A percentile compares a stretch with the other conserved stretches of the same genome.
phyloP scores from a whole-genome alignment of 495 filamentous ascomycete species.

The Xylona heveae region DNA sequence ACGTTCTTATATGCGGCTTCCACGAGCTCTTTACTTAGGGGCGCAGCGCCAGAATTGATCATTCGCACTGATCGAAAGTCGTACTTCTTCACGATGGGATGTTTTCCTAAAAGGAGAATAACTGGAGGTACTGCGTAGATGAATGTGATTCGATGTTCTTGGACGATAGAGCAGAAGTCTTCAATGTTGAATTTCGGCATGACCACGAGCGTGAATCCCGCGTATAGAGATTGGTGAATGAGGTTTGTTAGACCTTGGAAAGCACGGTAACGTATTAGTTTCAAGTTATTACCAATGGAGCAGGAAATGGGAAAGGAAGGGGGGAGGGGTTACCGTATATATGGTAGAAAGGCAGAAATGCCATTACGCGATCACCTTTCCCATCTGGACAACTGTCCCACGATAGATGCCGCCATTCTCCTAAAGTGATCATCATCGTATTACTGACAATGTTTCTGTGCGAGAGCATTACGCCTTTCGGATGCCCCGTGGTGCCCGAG shows the following conservation, averaged over 20 bases:
- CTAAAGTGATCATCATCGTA: slow-evolving; percentile 28
- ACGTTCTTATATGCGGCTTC: slow-evolving; percentile 56
- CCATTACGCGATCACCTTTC: slow-evolving; percentile 48
- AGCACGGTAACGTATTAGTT: slow-evolving; percentile 1
- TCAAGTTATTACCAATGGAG: not conserved
- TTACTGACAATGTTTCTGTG: slow-evolving; percentile 72
- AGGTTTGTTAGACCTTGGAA: slow-evolving; percentile 25
- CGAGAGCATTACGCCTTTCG: slow-evolving; percentile 82
- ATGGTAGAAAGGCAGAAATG: slow-evolving; percentile 84
- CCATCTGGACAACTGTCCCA: slow-evolving; percentile 39
- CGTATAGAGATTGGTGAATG: slow-evolving; percentile 39
- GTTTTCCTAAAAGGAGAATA: slow-evolving; percentile 58
- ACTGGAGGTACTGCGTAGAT: slow-evolving; percentile 74
- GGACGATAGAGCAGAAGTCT: slow-evolving; percentile 52
- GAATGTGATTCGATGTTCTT: slow-evolving; percentile 55
- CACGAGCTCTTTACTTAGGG: slow-evolving; percentile 64
- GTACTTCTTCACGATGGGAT: slow-evolving; percentile 54
- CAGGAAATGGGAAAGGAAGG: slow-evolving; percentile 2
- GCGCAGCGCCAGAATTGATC: slow-evolving; percentile 80
- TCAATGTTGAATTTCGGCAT: slow-evolving; percentile 75
- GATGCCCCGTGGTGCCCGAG: slow-evolving; percentile 76
- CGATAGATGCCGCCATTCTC: slow-evolving; percentile 35
- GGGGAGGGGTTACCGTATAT: slow-evolving; percentile 39
- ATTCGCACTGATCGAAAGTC: slow-evolving; percentile 61
- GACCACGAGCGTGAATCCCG: slow-evolving; percentile 47